Evolutionary conservation across 2,329 filamentous ascomycete genomes (phyloP).

Genomic region (Phoma sp.): DNA sequence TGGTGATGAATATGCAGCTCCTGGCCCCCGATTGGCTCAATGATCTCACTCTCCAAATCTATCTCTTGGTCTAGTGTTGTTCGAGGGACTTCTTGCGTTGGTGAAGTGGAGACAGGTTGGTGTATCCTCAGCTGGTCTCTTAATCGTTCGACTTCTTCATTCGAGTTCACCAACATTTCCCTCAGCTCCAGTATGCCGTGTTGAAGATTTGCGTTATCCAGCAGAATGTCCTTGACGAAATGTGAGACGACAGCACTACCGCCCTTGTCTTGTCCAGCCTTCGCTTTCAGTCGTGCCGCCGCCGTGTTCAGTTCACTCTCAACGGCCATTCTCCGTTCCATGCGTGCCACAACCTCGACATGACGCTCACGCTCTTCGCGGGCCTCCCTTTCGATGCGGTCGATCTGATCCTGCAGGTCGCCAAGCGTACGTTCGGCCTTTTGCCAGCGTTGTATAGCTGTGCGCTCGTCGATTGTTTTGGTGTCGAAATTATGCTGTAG

Average conservation of each 20-base stretch:
- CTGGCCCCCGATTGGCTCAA: conserved; percentile 38
- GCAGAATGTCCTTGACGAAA: conserved; percentile 92
- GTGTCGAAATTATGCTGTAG: conserved; percentile 71
- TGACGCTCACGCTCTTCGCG: conserved; percentile 81
- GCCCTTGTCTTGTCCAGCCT: conserved; percentile 64
- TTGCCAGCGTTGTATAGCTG: conserved; percentile 82
- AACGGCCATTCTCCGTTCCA: conserved; percentile 82
- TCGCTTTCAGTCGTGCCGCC: conserved; percentile 78
- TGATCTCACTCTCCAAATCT: conserved; percentile 59
- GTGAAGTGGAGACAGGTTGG: conserved; percentile 64
- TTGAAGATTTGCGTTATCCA: conserved; percentile 94
- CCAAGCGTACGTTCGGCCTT: conserved; percentile 80
- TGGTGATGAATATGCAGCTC: conserved; percentile 95
- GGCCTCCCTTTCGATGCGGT: conserved; percentile 84
- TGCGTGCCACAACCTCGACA: conserved; percentile 77
- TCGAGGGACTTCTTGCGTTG: conserved; percentile 31
- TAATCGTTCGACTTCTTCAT: conserved; percentile 89
- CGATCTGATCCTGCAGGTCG: conserved; percentile 84
- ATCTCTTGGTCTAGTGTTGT: conserved; percentile 75
- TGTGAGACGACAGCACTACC: conserved; percentile 82
- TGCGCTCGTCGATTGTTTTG: conserved; percentile 76
- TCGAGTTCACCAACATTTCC: conserved; percentile 88
- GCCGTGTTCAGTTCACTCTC: conserved; percentile 83
- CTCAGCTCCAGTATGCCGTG: conserved; percentile 88
- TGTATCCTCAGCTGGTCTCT: conserved; percentile 82